Base-by-base conservation (phyloP, 2,329 filamentous ascomycete genomes). In the Fusarium penzigii region DNA sequence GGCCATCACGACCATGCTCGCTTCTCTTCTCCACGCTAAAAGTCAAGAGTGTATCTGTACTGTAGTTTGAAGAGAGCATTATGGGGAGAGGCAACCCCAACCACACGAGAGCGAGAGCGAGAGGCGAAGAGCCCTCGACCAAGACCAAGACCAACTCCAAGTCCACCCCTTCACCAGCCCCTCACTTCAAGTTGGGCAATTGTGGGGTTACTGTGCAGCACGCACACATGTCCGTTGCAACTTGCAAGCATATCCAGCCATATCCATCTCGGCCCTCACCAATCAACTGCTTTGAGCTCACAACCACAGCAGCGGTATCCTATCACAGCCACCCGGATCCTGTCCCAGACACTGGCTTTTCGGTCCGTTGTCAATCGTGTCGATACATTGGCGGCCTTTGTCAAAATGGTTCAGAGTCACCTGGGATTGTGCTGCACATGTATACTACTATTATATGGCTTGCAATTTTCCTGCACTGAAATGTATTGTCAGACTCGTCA, bases 221-320 rank as follows among this genome's bases (percentile, higher is more conserved):
- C 53, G 56, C 62, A 57, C 53, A 46, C 52, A 46, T 58, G 51
- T 53, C 59, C 51, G 56, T 52, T 41, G n/a, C 44, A 36, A n/a
- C n/a, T 36, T 12, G 13, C 32, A 36, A 46, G 20, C 20, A 25
- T 25, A 25, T 25, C 20, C 49, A 49, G 43, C 40, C 46, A 38
- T 54, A 48, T 43, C 49, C 38, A 42, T 43, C 39, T 40, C 61
- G 39, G 39, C 39, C 55, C 49, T 57, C 53, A 55, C 59, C 61
- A 62, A 67, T 66, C 60, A 64, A 49, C 54, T 42, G 45, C 52
- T 39, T 44, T 45, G 53, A 52, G 51, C 43, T 46, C 49, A 53
- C 61, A 67, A 66, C 64, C 64, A 57, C 42, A 50, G 51, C 49
- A 53, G 53, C 52, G 62, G 64, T 65, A 65, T 64, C 64, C 65